Conservation (phyloP, 2,329 filamentous ascomycete genomes). For the Ophiocordyceps australis region DNA sequence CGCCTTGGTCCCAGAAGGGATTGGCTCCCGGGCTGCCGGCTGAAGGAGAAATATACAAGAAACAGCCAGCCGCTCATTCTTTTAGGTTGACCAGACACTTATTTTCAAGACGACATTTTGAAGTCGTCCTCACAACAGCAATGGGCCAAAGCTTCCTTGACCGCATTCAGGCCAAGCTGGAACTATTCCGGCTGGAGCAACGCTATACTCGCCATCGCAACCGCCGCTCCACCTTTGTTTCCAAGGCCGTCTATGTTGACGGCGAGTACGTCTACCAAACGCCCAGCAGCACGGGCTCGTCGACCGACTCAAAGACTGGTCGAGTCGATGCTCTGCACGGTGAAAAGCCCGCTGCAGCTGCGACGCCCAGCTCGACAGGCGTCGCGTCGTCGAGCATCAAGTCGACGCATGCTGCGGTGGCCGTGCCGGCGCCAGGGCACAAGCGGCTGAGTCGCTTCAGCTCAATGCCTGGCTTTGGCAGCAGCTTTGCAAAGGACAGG, state of each 20-base stretch:
- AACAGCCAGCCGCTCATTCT: not conserved
- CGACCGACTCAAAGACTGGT: constrained; percentile 21
- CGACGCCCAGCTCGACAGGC: constrained; percentile 7
- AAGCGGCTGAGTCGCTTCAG: constrained; percentile 36
- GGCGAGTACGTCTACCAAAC: constrained; percentile 82
- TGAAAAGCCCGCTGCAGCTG: constrained; percentile 10
- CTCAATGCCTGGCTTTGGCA: constrained; percentile 35
- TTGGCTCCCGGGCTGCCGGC: too few species aligned
- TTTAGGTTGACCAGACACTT: not conserved
- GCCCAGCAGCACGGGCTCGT: constrained; percentile 38
- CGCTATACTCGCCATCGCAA: constrained; percentile 78
- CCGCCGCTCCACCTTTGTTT: constrained; percentile 76
- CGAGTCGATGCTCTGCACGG: constrained; percentile 18
- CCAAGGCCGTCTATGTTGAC: constrained; percentile 81
- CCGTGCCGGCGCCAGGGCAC: constrained; percentile 14
- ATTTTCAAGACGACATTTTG: too few species aligned
- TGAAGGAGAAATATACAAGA: too few species aligned
- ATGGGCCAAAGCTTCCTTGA: constrained; percentile 37
- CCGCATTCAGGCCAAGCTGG: constrained; percentile 50
- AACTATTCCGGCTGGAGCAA: constrained; percentile 90
- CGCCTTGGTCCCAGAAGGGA: too few species aligned
- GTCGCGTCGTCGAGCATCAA: too few species aligned
- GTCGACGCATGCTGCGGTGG: constrained; percentile 7
- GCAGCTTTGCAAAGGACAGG: constrained; percentile 16
- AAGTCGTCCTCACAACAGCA: constrained; percentile 6